Evolutionary conservation across 768 basidiomycete genomes (phyloP).

Genomic region (Termitomyces sp.): DNA sequence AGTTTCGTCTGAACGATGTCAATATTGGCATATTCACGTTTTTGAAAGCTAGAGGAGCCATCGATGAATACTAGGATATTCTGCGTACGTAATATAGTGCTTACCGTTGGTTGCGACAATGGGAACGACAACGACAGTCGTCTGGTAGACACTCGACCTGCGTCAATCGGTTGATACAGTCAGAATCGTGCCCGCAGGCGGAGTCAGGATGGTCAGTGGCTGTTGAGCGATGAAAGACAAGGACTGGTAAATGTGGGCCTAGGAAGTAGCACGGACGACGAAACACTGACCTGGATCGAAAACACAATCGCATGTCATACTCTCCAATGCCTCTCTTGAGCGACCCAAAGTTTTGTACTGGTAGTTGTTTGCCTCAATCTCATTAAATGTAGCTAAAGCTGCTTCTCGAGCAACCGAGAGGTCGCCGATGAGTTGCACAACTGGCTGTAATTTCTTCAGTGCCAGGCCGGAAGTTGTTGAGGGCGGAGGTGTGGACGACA

Average conservation of each 20-base stretch:
- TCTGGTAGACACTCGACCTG: conserved; percentile 93
- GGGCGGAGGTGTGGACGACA: conserved; percentile 35
- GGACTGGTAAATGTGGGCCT: conserved; percentile 6
- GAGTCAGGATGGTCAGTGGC: conserved; percentile 51
- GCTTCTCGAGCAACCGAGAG: conserved; percentile 72
- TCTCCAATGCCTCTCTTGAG: conserved; percentile 83
- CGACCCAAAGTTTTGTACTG: conserved; percentile 85
- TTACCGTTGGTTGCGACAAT: conserved; percentile 94
- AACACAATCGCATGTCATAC: conserved; percentile 92
- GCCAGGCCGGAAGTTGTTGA: conserved; percentile 18
- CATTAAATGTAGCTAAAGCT: conserved; percentile 66
- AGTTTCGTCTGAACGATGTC: conserved; percentile 91
- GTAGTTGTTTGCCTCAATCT: conserved; percentile 77
- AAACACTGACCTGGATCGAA: conserved; percentile 72
- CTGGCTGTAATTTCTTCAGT: conserved; percentile 28
- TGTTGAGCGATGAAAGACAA: conserved; percentile 22
- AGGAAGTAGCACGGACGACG: conserved; percentile 1
- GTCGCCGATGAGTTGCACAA: conserved; percentile 71
- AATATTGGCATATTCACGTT: conserved; percentile 76
- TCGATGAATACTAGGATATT: conserved; percentile 2
- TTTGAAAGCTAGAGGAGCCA: conserved; percentile 64
- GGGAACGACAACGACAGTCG: conserved; percentile 77
- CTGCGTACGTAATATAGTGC: conserved; percentile 18
- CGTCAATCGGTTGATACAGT: conserved; percentile 96
- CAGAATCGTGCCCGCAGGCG: conserved; percentile 83